Evolutionary conservation across 2,329 filamentous ascomycete species (phyloP).

Genomic region (Triangularia setosa): DNA sequence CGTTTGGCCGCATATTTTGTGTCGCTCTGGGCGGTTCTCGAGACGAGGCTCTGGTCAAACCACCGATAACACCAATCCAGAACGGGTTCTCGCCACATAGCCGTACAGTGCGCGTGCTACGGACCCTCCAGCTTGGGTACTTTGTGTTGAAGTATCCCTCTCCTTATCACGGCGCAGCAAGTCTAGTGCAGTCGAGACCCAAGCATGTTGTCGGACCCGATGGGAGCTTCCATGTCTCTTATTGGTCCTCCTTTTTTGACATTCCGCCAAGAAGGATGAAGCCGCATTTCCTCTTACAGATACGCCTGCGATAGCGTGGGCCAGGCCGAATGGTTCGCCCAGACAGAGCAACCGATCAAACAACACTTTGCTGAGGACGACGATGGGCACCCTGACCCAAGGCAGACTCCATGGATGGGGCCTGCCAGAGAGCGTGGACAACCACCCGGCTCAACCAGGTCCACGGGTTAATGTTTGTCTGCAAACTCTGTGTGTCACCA

Average conservation of each 20-base stretch:
- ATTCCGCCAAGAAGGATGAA: not conserved
- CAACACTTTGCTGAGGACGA: not conserved
- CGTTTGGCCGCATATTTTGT: not conserved
- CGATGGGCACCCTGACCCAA: not conserved
- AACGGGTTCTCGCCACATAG: not conserved
- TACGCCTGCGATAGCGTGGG: not conserved
- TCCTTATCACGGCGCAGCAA: not conserved
- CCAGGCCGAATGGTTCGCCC: not conserved
- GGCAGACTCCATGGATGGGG: not conserved
- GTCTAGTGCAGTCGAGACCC: not conserved
- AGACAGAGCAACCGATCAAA: not conserved
- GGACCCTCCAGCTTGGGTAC: not conserved
- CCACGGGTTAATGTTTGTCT: not conserved
- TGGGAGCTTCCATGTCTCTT: not conserved
- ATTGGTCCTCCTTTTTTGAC: not conserved
- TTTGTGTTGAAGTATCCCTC: not conserved
- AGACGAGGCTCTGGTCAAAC: not conserved
- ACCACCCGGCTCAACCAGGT: not conserved
- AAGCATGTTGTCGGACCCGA: constrained; percentile 1
- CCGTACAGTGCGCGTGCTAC: not conserved
- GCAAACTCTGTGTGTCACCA: not conserved
- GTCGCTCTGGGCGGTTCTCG: not conserved
- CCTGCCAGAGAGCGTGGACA: not conserved
- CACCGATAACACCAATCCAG: not conserved
- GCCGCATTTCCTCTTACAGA: not conserved